Percentiles rank a stretch among this genome's conserved stretches.
These are phyloP conservation scores for Claviceps capensis DNA, from an alignment of 2,329 filamentous ascomycete species.

Conservation along the genomic window DNA sequence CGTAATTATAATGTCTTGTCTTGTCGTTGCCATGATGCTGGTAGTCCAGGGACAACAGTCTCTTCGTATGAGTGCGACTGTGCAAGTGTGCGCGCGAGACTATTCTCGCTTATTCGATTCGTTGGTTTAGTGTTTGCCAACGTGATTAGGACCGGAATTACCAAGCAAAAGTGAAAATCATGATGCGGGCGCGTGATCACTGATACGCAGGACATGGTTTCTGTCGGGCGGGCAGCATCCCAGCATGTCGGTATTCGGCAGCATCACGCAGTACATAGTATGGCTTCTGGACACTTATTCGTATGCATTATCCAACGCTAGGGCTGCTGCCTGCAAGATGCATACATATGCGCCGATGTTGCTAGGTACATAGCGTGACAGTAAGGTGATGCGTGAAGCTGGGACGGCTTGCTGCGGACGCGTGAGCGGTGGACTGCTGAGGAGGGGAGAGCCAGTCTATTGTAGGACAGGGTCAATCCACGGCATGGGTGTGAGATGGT, in stretches of 20 bases:
- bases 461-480: conserved; percentile 2
- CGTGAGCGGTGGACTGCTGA: conserved; percentile 6
- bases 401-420: conserved; percentile 4
- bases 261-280: neutral
- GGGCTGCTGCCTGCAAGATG: neutral
- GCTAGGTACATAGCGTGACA: conserved; percentile 5
- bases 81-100: neutral
- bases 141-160: neutral
- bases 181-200: neutral
- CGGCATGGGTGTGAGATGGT: neutral
- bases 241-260: conserved; percentile 2
- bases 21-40: neutral
- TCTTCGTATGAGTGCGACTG: neutral
- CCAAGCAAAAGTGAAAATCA: neutral
- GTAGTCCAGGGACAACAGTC: neutral
- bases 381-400: conserved; percentile 4
- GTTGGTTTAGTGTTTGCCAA: neutral
- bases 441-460: conserved; percentile 2
- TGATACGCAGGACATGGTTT: neutral
- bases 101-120: conserved; percentile 6
- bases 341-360: neutral
- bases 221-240: neutral
- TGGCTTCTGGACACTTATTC: neutral
- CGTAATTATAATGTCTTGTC: neutral
- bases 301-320: conserved; percentile 1